A percentile compares a stretch with the other conserved stretches of the same genome.
Evolutionary conservation across 441 rosid genomes (phyloP).

Genomic region (Metrosideros polymorpha): DNA sequence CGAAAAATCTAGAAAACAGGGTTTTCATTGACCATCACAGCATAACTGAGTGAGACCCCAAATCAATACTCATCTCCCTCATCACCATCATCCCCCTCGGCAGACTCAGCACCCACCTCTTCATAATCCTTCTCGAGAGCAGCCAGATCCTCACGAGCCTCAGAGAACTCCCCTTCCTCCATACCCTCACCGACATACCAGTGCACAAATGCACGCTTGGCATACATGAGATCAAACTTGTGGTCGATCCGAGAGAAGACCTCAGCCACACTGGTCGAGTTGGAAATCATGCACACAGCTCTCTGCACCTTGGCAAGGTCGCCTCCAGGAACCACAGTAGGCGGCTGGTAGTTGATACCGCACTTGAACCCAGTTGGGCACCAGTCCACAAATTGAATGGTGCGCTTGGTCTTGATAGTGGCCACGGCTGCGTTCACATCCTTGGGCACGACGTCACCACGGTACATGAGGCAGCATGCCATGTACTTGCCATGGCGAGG

Average conservation of each 20-base stretch:
- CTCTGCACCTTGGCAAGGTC: slow-evolving; percentile 9
- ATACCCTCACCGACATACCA: slow-evolving; percentile 13
- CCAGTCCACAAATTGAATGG: slow-evolving; percentile 19
- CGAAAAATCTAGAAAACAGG: not conserved
- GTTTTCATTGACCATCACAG: not conserved
- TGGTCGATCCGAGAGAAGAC: slow-evolving; percentile 7
- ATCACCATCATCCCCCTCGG: slow-evolving; percentile 7
- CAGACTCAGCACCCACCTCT: slow-evolving; percentile 11
- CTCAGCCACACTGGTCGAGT: slow-evolving; percentile 7
- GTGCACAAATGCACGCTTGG: slow-evolving; percentile 8
- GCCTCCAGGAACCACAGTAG: slow-evolving; percentile 1
- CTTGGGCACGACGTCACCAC: not conserved
- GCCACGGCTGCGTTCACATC: slow-evolving; percentile 40
- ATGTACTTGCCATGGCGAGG: slow-evolving; percentile 10
- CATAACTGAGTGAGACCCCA: not conserved
- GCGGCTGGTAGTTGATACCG: slow-evolving; percentile 7
- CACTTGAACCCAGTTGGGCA: slow-evolving; percentile 11
- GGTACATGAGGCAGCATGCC: slow-evolving; percentile 7
- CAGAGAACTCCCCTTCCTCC: slow-evolving; percentile 14
- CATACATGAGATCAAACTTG: slow-evolving; percentile 8
- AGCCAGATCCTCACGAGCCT: slow-evolving; percentile 10
- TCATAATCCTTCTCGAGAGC: slow-evolving; percentile 12
- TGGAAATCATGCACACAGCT: slow-evolving; percentile 6
- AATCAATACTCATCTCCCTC: slow-evolving; percentile 8
- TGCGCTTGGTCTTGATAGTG: slow-evolving; percentile 39